Evolutionary conservation across 2,329 filamentous ascomycete genomes (phyloP), one percentile per base, ranked within the genome.

Genomic region (Botrytis pseudocinerea): DNA sequence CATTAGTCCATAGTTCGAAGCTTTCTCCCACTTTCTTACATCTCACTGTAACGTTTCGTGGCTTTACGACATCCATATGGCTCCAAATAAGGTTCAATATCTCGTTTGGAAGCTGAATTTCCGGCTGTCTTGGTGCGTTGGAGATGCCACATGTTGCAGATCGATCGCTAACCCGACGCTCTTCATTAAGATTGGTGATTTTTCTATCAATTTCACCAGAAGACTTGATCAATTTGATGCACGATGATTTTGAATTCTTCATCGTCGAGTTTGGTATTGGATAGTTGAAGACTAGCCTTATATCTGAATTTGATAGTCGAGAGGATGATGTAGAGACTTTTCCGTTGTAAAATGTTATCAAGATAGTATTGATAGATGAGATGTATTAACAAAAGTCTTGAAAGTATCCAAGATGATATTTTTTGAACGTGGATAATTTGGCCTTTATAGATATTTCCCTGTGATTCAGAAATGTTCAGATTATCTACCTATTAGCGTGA

Each of bases 181-280:
- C 20, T n/a, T 22, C 10, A n/a, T 54, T 12, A 7, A n/a, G 10
- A 0, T 54, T 54, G 10, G 25, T n/a, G 48, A n/a, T 51, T 51
- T 12, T 10, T 22, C 0, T 51, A 4, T n/a, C 0, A 2, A n/a
- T 54, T 5, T n/a, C 25, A 54, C 2, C 2, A 25, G 14, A 57
- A 28, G n/a, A 0, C 7, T 32, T 1, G 6, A 8, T 1, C 51
- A 18, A 1, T 57, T 32, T 1, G 0, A 2, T 18, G 14, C 1
- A 18, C 1, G n/a, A 57, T 28, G 51, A 28, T 1, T 0, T 18
- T 57, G 51, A 28, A 2, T 57, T 28, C 2, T 9, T 7, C n/a
- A 57, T 57, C 1, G 6, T 32, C n/a, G 2, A 3, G 7, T 18
- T 54, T 3, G n/a, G 14, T 54, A 18, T 28, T 18, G n/a, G 4